Percentiles rank a stretch among this genome's conserved stretches.
Evolutionary conservation across 106 monocot genomes (phyloP).

Genomic region (Amphibolis antarctica): DNA sequence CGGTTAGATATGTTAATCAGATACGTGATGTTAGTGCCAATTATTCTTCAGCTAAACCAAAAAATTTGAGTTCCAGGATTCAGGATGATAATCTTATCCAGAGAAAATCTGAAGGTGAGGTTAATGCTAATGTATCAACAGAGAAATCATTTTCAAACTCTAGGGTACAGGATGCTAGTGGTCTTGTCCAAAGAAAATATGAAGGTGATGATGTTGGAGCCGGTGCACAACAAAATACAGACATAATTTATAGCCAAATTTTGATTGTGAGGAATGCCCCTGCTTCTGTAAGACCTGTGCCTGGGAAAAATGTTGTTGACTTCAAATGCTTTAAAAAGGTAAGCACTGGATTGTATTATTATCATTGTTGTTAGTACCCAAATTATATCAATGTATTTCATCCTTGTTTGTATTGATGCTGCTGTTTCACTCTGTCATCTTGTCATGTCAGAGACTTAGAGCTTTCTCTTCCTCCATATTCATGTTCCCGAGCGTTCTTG

Average conservation of each 20-base stretch:
- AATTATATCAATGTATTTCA: not conserved
- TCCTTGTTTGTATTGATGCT: no score
- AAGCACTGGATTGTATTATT: not conserved
- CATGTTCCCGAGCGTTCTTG: not conserved
- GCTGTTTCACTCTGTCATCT: no score
- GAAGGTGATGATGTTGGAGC: slow-evolving; percentile 32
- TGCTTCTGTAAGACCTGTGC: slow-evolving; percentile 4
- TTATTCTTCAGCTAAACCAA: not conserved
- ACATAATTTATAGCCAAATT: slow-evolving; percentile 63
- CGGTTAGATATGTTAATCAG: slow-evolving; percentile 1
- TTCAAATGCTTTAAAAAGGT: slow-evolving; percentile 96
- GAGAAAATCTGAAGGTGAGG: slow-evolving; percentile 2
- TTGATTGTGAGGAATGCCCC: slow-evolving; percentile 44
- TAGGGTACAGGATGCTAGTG: slow-evolving; percentile 6
- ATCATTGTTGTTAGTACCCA: not conserved
- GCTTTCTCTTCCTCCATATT: no score
- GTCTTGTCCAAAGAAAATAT: slow-evolving; percentile 24
- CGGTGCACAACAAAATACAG: slow-evolving; percentile 47
- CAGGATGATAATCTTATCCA: not conserved
- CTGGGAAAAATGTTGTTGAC: slow-evolving; percentile 23
- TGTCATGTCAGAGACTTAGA: no score
- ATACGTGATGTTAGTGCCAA: not conserved
- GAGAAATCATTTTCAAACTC: slow-evolving; percentile 5
- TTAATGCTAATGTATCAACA: not conserved
- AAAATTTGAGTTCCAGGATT: not conserved